Base-by-base conservation (phyloP, 805 yeast species). In the Komagataella pastoris region DNA sequence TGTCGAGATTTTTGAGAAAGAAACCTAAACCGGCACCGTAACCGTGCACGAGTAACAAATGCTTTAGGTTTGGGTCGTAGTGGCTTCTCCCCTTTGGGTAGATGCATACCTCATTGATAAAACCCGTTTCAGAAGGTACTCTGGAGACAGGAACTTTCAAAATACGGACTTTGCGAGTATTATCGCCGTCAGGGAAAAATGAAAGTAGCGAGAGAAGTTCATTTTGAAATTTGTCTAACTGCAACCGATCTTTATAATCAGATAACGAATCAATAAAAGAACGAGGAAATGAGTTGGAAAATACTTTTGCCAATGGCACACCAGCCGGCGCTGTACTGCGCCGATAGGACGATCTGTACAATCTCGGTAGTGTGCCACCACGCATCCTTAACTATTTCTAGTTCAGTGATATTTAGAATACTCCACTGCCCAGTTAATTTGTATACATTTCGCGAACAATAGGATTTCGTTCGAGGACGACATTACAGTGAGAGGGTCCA, bases 1-100 rank as follows among this genome's bases (percentile, higher is more conserved):
- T 64, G 48, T 75, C 77, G 56, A 87, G 78, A 61, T 87, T 91
- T 55, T 83, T 78, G 59, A 83, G 77, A 58, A 80, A 91, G 51
- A 88, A 81, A 23, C 95, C 91, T 12, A 89, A 76, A 1, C 95
- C 87, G 0, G 98, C 96, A 1, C 96, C 97, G 61, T 88, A 89
- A 0, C 99, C 99, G 65, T 91, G 99, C 3, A 93, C 67, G 55
- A 91, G 65, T 2, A 93, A 88, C 21, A 89, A 65, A 64, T 81
- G 86, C 52, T 65, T 67, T 23, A 59, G 61, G 10, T 55, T 53
- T 3, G 55, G 57, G 6, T 56, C 51, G 24, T 48, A 53, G 50
- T 24, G 52, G 17, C 17, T 14, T 12, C 7, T 44, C 7, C 14
- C 51, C 17, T 23, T 52, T 3, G 85, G 77, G 57, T 72, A 55